These are phyloP conservation scores for Evernia prunastri DNA, from an alignment of 495 filamentous ascomycete genomes.

Conservation along the genomic window DNA sequence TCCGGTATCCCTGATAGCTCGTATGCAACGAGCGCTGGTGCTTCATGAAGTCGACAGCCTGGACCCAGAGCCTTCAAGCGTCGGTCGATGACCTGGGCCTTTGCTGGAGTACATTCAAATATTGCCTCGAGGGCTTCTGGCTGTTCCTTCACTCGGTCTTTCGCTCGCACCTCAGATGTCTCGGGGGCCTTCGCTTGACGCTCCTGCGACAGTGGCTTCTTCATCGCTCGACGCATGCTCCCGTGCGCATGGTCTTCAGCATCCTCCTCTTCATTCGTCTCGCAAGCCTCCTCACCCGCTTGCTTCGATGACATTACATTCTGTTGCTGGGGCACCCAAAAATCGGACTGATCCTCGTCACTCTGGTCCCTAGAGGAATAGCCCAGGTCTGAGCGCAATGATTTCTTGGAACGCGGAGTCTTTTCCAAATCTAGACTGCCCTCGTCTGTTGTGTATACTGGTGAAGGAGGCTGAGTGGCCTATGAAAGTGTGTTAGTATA, in stretches of 20 bases:
- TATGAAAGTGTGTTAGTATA: neutral
- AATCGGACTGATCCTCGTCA: neutral
- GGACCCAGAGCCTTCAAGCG: slow-evolving; percentile 1
- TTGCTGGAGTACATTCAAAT: neutral
- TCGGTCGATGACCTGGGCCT: slow-evolving; percentile 4
- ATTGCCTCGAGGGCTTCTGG: neutral
- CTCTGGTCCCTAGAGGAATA: neutral
- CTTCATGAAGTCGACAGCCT: neutral
- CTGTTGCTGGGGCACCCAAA: neutral
- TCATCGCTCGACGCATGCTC: neutral
- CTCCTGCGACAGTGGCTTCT: neutral
- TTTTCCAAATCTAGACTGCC: slow-evolving; percentile 1
- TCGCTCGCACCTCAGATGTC: neutral
- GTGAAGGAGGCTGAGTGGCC: neutral
- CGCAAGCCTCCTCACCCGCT: neutral
- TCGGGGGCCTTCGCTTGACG: neutral
- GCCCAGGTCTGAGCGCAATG: slow-evolving; percentile 1
- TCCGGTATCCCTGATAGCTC: slow-evolving; percentile 3
- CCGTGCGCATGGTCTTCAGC: neutral
- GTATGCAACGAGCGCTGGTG: neutral
- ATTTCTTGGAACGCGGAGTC: neutral
- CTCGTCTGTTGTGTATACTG: neutral
- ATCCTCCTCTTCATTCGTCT: neutral
- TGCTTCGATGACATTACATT: neutral
- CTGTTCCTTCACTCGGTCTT: slow-evolving; percentile 2